Percentiles rank a stretch among this genome's conserved stretches.
Evolutionary conservation across 176 grass and related monocot species (phyloP).

Genomic region (Ensete ventricosum): DNA sequence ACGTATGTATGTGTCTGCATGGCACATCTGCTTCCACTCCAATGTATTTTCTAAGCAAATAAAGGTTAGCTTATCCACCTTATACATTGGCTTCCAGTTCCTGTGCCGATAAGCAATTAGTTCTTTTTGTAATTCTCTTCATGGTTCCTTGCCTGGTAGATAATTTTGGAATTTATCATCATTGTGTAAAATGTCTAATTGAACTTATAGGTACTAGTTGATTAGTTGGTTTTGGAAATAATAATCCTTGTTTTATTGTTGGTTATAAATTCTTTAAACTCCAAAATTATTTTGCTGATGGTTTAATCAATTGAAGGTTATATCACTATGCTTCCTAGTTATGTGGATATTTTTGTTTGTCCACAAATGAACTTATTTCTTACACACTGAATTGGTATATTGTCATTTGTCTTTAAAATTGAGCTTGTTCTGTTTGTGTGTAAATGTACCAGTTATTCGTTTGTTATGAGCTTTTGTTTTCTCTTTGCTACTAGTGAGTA

Average conservation of each 20-base stretch:
- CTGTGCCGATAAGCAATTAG: neutral
- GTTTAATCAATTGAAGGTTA: no score
- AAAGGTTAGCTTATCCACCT: constrained; percentile 48
- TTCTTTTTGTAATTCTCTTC: neutral
- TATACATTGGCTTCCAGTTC: neutral
- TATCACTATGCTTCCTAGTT: no score
- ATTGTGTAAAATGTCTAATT: neutral
- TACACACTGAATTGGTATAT: no score
- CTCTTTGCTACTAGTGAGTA: no score
- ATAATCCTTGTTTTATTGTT: neutral
- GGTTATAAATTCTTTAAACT: no score
- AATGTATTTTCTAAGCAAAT: constrained; percentile 97
- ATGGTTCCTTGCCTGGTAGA: neutral
- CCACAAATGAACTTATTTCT: no score
- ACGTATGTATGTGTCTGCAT: constrained; percentile 92
- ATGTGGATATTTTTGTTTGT: no score
- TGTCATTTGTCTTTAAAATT: no score
- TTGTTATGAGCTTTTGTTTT: no score
- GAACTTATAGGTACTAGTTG: neutral
- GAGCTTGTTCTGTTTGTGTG: no score
- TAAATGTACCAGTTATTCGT: no score
- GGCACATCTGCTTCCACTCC: constrained; percentile 99
- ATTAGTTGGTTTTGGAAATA: neutral
- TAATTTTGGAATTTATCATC: neutral
- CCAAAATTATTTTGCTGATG: no score